These are phyloP conservation scores for Oryza brachyantha DNA, from an alignment of 176 grass and related monocot species.

Conservation along the genomic window DNA sequence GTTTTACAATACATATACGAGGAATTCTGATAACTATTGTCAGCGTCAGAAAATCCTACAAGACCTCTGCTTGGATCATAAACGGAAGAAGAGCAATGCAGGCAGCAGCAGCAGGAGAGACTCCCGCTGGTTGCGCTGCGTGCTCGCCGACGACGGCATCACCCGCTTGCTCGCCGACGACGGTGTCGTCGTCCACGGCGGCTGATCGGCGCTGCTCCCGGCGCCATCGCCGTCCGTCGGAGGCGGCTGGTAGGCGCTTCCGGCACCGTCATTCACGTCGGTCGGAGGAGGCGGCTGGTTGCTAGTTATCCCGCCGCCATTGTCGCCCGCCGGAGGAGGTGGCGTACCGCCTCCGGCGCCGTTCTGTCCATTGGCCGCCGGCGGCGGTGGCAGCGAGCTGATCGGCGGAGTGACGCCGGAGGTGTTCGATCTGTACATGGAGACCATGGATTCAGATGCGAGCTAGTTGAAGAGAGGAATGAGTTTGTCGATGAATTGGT, in stretches of 20 bases:
- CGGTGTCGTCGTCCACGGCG: not conserved
- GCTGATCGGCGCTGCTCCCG: not conserved
- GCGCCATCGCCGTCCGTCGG: not conserved
- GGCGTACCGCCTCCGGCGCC: not conserved
- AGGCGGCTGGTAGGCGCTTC: not conserved
- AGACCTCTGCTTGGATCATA: slow-evolving; percentile 14
- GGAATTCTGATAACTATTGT: not conserved
- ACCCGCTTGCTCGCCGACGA: slow-evolving; percentile 35
- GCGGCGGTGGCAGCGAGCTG: not conserved
- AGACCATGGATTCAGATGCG: not conserved
- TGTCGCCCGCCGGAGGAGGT: slow-evolving; percentile 6
- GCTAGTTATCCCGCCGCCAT: not conserved
- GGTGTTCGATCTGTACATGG: slow-evolving; percentile 39
- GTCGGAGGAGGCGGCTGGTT: not conserved
- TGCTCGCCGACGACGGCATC: slow-evolving; percentile 31
- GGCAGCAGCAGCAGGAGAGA: not conserved
- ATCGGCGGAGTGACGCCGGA: slow-evolving; percentile 5
- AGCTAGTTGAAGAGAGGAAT: not conserved
- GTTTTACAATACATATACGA: not conserved
- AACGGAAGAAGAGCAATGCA: slow-evolving; percentile 13
- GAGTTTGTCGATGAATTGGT: not conserved
- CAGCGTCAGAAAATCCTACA: slow-evolving; percentile 30
- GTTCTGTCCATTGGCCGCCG: not conserved
- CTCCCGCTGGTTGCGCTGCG: not conserved
- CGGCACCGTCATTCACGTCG: not conserved